A percentile compares a stretch with the other conserved stretches of the same genome.
Conservation (phyloP, 2,329 filamentous ascomycete genomes). For the Colletotrichum coccodes region DNA sequence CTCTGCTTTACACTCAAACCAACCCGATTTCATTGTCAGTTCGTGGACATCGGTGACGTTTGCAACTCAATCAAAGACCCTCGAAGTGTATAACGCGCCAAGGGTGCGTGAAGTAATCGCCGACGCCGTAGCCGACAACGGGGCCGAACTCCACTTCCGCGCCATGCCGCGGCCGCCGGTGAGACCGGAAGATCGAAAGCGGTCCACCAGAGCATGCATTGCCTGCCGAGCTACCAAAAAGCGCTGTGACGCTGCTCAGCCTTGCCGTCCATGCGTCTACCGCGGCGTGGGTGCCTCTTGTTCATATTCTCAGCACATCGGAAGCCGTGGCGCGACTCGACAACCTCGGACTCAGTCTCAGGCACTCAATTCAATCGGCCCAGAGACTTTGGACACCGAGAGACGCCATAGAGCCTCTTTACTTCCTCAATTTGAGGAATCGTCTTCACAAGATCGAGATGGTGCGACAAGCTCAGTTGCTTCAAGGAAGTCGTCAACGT, state of each 20-base stretch:
- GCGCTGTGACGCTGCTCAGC: conserved; percentile 58
- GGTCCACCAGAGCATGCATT: conserved; percentile 59
- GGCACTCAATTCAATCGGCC: background rate
- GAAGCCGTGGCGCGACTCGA: background rate
- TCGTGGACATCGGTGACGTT: background rate
- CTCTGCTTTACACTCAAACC: background rate
- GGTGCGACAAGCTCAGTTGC: background rate
- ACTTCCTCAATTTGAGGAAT: background rate
- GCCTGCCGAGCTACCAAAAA: conserved; percentile 61
- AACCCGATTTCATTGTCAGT: background rate
- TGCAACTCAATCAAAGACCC: background rate
- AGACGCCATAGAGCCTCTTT: background rate
- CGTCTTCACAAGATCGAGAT: background rate
- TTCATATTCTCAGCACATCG: background rate
- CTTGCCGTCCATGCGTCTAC: conserved; percentile 44
- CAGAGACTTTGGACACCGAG: background rate
- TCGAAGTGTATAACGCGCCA: background rate
- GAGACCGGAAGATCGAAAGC: conserved; percentile 57
- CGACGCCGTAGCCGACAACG: no score
- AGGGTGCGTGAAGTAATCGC: background rate
- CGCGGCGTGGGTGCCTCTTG: conserved; percentile 2
- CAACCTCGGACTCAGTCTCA: background rate
- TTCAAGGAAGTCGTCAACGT: background rate
- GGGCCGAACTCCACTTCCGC: background rate
- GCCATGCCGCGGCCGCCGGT: conserved; percentile 64